These are phyloP conservation scores for Vitis amurensis DNA, from an alignment of 164 flowering plant genomes.

Conservation along the genomic window DNA sequence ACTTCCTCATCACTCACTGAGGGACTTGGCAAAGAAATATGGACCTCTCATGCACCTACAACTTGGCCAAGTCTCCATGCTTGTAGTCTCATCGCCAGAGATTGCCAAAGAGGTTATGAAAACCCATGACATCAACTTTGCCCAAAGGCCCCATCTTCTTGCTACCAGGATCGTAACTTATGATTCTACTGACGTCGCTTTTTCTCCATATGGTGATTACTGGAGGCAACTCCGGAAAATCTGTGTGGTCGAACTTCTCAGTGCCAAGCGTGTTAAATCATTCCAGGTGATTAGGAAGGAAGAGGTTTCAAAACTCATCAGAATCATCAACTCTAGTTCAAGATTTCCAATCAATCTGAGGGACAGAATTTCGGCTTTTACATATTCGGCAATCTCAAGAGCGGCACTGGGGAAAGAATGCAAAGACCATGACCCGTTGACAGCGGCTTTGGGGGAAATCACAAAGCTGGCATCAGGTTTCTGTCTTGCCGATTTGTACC, in stretches of 20 bases:
- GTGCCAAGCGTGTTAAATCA: constrained; percentile 25
- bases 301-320: constrained; percentile 8
- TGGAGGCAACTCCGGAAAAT: constrained; percentile 23
- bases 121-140: constrained; percentile 24
- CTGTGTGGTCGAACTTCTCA: constrained; percentile 1
- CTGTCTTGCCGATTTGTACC: neutral
- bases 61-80: constrained; percentile 11
- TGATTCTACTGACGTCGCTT: constrained; percentile 12
- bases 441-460: too few species aligned
- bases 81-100: constrained; percentile 27
- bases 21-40: constrained; percentile 8
- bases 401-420: neutral
- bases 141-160: constrained; percentile 14
- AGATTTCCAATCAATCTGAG: neutral
- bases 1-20: neutral
- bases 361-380: neutral
- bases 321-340: neutral
- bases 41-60: constrained; percentile 13
- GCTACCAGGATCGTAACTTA: constrained; percentile 5
- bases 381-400: neutral
- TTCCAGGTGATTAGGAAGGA: constrained; percentile 25
- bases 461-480: neutral
- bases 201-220: constrained; percentile 28
- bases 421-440: too few species aligned
- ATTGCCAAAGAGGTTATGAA: constrained; percentile 25